These are phyloP conservation scores for Umbelopsis isabellina DNA, from an alignment of 192 early-diverging fungal species.

Conservation along the genomic window DNA sequence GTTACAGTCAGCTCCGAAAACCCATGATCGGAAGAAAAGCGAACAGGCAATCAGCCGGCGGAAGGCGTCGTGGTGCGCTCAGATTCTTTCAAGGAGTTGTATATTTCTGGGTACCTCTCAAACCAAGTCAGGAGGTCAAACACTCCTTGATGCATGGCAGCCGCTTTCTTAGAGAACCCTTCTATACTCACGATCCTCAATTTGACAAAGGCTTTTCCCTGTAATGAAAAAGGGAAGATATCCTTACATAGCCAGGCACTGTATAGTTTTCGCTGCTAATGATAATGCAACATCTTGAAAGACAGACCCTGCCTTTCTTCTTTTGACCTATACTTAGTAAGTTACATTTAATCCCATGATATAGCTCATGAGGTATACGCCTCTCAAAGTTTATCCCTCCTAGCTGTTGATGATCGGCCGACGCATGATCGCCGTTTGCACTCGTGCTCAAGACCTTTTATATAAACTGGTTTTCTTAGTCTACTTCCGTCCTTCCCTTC, in stretches of 20 bases:
- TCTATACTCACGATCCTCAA: neutral
- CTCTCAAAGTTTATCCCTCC: slow-evolving; percentile 16
- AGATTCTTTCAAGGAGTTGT: slow-evolving; percentile 7
- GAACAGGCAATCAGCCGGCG: too few species aligned
- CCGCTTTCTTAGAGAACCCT: neutral
- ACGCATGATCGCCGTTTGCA: slow-evolving; percentile 21
- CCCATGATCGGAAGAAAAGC: too few species aligned
- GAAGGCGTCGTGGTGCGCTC: slow-evolving; percentile 3
- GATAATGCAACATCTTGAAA: neutral
- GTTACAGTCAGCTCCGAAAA: too few species aligned
- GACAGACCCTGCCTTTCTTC: neutral
- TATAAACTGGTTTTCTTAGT: neutral
- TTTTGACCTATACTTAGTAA: neutral
- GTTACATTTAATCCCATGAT: slow-evolving; percentile 11
- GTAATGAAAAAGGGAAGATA: neutral
- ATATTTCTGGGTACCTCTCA: neutral
- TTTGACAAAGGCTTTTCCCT: neutral
- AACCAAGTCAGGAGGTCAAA: slow-evolving; percentile 13
- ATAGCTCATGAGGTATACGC: slow-evolving; percentile 15
- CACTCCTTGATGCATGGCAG: slow-evolving; percentile 20
- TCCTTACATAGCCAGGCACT: too few species aligned
- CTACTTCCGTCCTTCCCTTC: neutral
- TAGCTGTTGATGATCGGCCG: slow-evolving; percentile 18
- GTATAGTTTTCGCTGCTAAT: too few species aligned
- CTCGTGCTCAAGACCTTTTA: slow-evolving; percentile 9